Evolutionary conservation across 352 stramenopile genomes (phyloP).

Genomic region (Paralagenidium karlingii): DNA sequence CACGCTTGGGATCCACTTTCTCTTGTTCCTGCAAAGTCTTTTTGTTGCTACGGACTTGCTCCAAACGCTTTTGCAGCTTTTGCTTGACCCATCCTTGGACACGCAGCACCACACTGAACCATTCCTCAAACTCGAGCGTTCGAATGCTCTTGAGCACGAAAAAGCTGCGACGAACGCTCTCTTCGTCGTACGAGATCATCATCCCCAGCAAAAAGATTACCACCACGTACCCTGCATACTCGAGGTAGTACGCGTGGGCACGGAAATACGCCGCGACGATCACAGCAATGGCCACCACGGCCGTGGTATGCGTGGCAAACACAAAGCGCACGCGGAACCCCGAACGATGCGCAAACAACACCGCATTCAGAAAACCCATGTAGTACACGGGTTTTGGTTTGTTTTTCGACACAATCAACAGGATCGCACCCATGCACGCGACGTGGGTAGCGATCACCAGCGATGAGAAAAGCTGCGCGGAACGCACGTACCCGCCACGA

Average conservation of each 20-base stretch:
- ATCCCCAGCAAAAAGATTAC: conserved; percentile 70
- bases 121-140: conserved; percentile 70
- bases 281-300: conserved; percentile 42
- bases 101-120: conserved; percentile 61
- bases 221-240: conserved; percentile 53
- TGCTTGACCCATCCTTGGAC: conserved; percentile 67
- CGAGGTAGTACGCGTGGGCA: conserved; percentile 41
- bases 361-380: conserved; percentile 72
- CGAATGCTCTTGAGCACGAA: conserved; percentile 77
- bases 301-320: conserved; percentile 61
- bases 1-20: background rate
- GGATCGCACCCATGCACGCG: conserved; percentile 52
- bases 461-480: conserved; percentile 61
- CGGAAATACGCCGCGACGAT: conserved; percentile 44
- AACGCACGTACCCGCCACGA: conserved; percentile 72
- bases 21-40: conserved; percentile 33
- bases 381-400: conserved; percentile 70
- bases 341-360: conserved; percentile 64
- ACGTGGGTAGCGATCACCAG: conserved; percentile 60
- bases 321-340: conserved; percentile 71
- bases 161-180: conserved; percentile 58
- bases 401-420: conserved; percentile 46
- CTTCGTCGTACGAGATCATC: conserved; percentile 80
- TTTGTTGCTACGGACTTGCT: conserved; percentile 31
- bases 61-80: conserved; percentile 39